Base-by-base conservation (phyloP, 306 rosid genomes). In the Corylus heterophylla region DNA sequence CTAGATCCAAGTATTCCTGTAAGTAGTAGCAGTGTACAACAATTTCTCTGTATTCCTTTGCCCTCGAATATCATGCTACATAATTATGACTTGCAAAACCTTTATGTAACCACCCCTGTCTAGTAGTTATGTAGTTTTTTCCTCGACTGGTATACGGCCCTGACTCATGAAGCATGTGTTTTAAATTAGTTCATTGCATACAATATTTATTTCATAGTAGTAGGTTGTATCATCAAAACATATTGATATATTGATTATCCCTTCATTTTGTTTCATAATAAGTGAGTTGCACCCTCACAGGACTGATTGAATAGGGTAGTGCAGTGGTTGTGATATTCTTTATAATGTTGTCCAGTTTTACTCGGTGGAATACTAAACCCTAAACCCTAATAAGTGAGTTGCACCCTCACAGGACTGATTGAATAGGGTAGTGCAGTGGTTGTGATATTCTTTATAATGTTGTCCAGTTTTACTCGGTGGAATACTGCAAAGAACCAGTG, bases 1-100 rank as follows among this genome's bases (percentile, higher is more conserved):
- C 87, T 95, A 71, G 83, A 95, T 86, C 90, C 90, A 63, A 89
- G 20, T 62, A 81, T 89, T 78, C 96, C 97, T 68, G 98, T 92
- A 78, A 91, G 98, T 92, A 76, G 79, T 64, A 74, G 59, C 47
- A 42, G 59, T 76, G 80, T 81, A 49, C 74, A 54, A 48, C 74
- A 64, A 45, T 71, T 59, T 54, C 7, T 44, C 39, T 73, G 75
- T 58, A 76, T 20, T 69, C 48, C 52, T 58, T 37, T 55, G 29
- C 58, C 12, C 62, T 79, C 50, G 31, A 71, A 51, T 71, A 54
- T 79, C 54, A 63, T 20, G 51, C 31, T 44, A 48, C 71, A 67
- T 20, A 79, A 18, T 58, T 16, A 73, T 64, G 11, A 69, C 76
- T 68, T 68, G 5, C 35, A 74, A 72, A 64, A 55, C 54, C 72